Evolutionary conservation across 2,329 filamentous ascomycete genomes (phyloP), one percentile per base, ranked within the genome.

Genomic region (Pseudogymnoascus sp.): DNA sequence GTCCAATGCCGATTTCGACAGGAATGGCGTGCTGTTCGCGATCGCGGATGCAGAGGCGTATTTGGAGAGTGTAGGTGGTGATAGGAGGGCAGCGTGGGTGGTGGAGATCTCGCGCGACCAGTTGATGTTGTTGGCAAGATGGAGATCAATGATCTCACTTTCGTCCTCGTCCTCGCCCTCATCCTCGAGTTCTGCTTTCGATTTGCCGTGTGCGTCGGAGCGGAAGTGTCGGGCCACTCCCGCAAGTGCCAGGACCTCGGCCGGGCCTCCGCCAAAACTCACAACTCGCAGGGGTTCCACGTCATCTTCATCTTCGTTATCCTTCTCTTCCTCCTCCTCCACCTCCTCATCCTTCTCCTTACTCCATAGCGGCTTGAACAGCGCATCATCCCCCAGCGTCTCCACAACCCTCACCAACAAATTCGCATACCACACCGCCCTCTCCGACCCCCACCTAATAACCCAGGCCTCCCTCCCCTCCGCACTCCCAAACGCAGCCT

Each of bases 401-500:
- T 54, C 43, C 25, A 54, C 43, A 5, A 71, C 22, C 59, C 76
- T 67, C 25, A 73, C 62, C 41, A 87, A 72, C 14, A 86, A 74
- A 2, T 75, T 70, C 16, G 84, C 78, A 74, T 97, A 97, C 64
- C 87, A 90, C 60, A 97, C 76, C 0, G 91, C 89, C 59, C 94
- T 58, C 57, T 39, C 57, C 7, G 93, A 89, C 73, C 91, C 96
- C 92, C 92, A 97, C 67, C 94, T 79, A 60, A 90, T 83, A 11
- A 91, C 90, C 76, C 97, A 99, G 8, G 89, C 89, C 64, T 88
- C 84, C 16, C 96, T 80, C 67, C 87, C 82, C 43, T 88, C 84
- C 60, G 83, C 79, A 57, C 79, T 79, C 0, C 85, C 85, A 75
- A 97, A 99, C 0, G 93, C 93, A 14, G 78, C 76, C 9, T 80